A percentile compares a stretch with the other conserved stretches of the same genome.
Evolutionary conservation across 352 stramenopile genomes (phyloP).

Genomic region (Phytophthora chlamydospora): DNA sequence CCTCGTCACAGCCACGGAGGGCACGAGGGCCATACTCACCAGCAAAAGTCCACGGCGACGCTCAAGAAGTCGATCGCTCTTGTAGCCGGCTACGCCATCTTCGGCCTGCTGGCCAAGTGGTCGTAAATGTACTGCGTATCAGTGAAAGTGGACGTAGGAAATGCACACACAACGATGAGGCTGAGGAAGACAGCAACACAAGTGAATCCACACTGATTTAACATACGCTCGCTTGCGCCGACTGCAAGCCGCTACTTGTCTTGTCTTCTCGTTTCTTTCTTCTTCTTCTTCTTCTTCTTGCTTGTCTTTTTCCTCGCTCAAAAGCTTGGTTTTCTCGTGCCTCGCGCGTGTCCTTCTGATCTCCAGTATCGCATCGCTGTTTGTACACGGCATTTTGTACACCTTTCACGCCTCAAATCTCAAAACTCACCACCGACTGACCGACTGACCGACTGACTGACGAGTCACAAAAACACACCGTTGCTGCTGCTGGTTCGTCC

Average conservation of each 20-base stretch:
- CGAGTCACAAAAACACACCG: constrained; percentile 51
- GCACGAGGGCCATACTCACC: constrained; percentile 2
- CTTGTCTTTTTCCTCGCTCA: constrained; percentile 22
- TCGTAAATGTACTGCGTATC: constrained; percentile 37
- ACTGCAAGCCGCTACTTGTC: constrained; percentile 5
- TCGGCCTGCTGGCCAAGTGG: constrained; percentile 81
- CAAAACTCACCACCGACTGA: constrained; percentile 45
- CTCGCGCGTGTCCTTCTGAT: constrained; percentile 34
- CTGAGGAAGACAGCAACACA: constrained; percentile 18
- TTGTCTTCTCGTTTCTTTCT: constrained; percentile 26
- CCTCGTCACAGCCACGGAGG: constrained; percentile 46
- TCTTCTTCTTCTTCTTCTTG: constrained; percentile 23
- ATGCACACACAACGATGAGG: constrained; percentile 3
- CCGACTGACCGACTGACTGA: constrained; percentile 40
- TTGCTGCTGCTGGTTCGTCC: constrained; percentile 3
- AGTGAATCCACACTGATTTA: constrained; percentile 32
- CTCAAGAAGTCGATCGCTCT: constrained; percentile 61
- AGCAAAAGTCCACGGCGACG: constrained; percentile 28
- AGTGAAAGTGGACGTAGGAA: not conserved
- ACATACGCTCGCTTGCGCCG: constrained; percentile 30
- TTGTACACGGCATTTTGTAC: constrained; percentile 47
- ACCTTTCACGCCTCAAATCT: constrained; percentile 25
- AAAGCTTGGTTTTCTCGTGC: constrained; percentile 32
- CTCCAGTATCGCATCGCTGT: constrained; percentile 43
- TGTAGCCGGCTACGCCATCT: constrained; percentile 73